Conservation (phyloP, 2,329 filamentous ascomycete genomes). For the Rhinocladiella similis region DNA sequence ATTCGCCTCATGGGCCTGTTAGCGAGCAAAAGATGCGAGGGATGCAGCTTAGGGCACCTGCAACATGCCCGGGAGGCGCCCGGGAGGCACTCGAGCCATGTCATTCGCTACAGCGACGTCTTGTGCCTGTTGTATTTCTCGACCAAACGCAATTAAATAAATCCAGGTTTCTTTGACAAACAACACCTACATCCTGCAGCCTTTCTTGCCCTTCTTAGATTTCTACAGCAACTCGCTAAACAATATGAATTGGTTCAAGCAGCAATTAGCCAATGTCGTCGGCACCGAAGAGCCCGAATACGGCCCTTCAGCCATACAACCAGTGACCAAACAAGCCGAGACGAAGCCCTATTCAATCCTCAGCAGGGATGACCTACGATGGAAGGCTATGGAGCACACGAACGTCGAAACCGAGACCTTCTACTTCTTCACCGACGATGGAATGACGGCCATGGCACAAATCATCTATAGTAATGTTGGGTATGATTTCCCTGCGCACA, state of each 20-base stretch:
- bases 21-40: neutral
- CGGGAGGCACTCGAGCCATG: slow-evolving; percentile 8
- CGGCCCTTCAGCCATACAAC: slow-evolving; percentile 80
- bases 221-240: slow-evolving; percentile 30
- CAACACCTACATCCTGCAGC: neutral
- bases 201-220: neutral
- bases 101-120: slow-evolving; percentile 19
- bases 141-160: neutral
- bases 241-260: slow-evolving; percentile 95
- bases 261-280: slow-evolving; percentile 76
- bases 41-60: neutral
- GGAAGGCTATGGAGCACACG: slow-evolving; percentile 78
- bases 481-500: slow-evolving; percentile 54
- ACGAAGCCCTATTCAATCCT: slow-evolving; percentile 78
- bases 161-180: slow-evolving; percentile 6
- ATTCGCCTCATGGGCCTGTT: neutral
- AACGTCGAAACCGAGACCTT: slow-evolving; percentile 94
- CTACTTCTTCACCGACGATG: slow-evolving; percentile 80
- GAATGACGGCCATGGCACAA: slow-evolving; percentile 76
- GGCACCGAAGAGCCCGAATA: slow-evolving; percentile 97
- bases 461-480: slow-evolving; percentile 97
- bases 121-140: slow-evolving; percentile 1
- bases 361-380: slow-evolving; percentile 75
- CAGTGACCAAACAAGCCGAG: slow-evolving; percentile 78
- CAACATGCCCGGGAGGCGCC: neutral